Evolutionary conservation across 2,329 filamentous ascomycete genomes (phyloP), one percentile per base, ranked within the genome.

Genomic region (Talaromyces verruculosus): DNA sequence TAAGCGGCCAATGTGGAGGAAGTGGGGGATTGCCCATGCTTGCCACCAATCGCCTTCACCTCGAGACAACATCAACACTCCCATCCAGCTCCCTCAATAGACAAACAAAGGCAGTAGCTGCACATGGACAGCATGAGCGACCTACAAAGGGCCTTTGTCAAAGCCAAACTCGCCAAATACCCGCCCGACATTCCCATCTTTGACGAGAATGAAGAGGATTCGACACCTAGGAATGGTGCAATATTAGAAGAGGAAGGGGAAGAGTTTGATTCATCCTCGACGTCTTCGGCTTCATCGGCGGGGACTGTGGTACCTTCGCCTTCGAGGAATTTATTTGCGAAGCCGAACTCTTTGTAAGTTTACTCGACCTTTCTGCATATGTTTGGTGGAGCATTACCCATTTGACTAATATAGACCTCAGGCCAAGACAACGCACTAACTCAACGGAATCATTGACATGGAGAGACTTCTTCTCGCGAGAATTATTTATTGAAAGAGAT

Each of bases 401-500:
- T n/a, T 57, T 17, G 53, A 57, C 33, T 57, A 7, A 37, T 57
- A 39, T 3, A 15, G n/a, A 22, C 13, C 11, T 6, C 15, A 63
- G 61, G 5, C 37, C 57, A 43, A 58, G 33, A 30, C 60, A 53
- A 5, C 78, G 35, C 82, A 85, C 60, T 83, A 86, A 63, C 84
- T 86, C 37, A 77, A 41, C 88, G 65, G 86, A 90, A 55, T 88
- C 89, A 65, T 86, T 91, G 25, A 86, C 90, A 39, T 99, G 95
- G 95, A 92, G 91, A 28, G 88, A 91, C 43, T 98, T 93, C 81
- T 98, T 97, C 79, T 88, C 92, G 69, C 89, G 93, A 72, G 94
- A 98, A 76, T 84, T 98, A 65, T 92, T 88, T 72, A 83, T 98
- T 45, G 73, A 77, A 22, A 71, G 75, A 51, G 72, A 77, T 30